Evolutionary conservation across 345 rosid species (phyloP), one percentile per base, ranked within the genome.

Genomic region (Firmiana major): DNA sequence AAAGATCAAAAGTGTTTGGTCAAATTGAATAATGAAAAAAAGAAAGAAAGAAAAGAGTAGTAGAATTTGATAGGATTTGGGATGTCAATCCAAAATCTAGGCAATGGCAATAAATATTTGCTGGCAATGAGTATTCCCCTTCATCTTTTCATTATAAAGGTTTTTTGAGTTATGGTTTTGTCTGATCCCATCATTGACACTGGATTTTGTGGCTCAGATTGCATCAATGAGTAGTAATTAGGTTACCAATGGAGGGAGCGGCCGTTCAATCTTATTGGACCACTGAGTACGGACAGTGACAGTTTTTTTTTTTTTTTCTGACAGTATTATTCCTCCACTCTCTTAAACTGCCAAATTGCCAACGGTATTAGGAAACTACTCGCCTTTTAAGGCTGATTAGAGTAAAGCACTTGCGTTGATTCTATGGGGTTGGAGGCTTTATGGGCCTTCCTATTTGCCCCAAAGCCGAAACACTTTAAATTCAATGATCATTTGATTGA

Each of bases 181-280:
- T 64, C 59, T 6, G 17, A 62, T 79, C 15, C 34, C 75, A 55
- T 79, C 31, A 75, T 82, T 85, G 53, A 68, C 24, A 38, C 42
- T 42, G 59, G 78, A 79, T 71, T 65, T 73, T 77, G 46, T 66
- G 79, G 71, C 76, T 75, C 42, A 79, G 26, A 79, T 76, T 68
- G 46, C 31, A 51, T 53, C 68, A 12, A 74, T 74, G 65, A 43
- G 73, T 57, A 59, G 34, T 65, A 59, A 53, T 26, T 26, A 11
- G 46, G 46, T 7, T 16, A 0, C 6, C 46, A 11, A 43, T 9
- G 11, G 46, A 43, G 46, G 69, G 53, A 22, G 58, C 70, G 80
- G 66, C 60, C 31, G 42, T 78, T 38, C 38, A 48, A 49, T 51
- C 57, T 22, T 15, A 31, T 24, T 75, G 82, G 82, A 66, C 76